Evolutionary conservation across 2,329 filamentous ascomycete genomes (phyloP), one percentile per base, ranked within the genome.

Genomic region (Xylaria sp.): DNA sequence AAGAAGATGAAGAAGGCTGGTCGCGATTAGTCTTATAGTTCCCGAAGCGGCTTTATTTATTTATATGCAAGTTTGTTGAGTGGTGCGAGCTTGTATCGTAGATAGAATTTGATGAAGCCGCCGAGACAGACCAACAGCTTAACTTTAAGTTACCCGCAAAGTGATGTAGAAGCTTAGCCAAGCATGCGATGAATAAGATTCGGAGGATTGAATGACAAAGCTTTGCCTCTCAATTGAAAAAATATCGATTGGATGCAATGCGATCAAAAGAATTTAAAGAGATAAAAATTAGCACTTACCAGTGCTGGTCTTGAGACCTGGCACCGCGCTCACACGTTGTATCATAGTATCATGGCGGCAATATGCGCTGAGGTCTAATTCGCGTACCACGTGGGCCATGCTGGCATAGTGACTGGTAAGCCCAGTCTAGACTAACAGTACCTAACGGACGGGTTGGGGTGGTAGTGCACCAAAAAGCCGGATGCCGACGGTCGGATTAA

Each of bases 1-100:
- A 96, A 85, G 73, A 93, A 95, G 64, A 89, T 91, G 80, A 96
- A 91, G 83, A 96, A 96, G 30, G 92, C 93, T 96, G 79, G 68
- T 53, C n/a, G 71, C 73, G 65, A 73, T 70, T 73, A 74, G 73
- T 68, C 66, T 67, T 56, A 12, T 53, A n/a, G 15, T 65, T 36
- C 53, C 18, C 10, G 67, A 63, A 53, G 13, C 36, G 10, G 36
- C 23, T 13, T 28, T 34, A 23, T 13, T 28, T 34, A 23, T 45
- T 18, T 32, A 32, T 53, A 55, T 60, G 6, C 36, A 39, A 45
- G 20, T 9, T 36, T 2, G n/a, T 58, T 30, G 20, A 36, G 43
- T 4, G 20, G 32, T 39, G 23, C 30, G 15, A 25, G 36, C 36
- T 34, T 36, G 30, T 50, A 32, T 50, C 3, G 39, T 36, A 8